Evolutionary conservation across 345 rosid species (phyloP).

Genomic region (Erysimum cheiranthoides): DNA sequence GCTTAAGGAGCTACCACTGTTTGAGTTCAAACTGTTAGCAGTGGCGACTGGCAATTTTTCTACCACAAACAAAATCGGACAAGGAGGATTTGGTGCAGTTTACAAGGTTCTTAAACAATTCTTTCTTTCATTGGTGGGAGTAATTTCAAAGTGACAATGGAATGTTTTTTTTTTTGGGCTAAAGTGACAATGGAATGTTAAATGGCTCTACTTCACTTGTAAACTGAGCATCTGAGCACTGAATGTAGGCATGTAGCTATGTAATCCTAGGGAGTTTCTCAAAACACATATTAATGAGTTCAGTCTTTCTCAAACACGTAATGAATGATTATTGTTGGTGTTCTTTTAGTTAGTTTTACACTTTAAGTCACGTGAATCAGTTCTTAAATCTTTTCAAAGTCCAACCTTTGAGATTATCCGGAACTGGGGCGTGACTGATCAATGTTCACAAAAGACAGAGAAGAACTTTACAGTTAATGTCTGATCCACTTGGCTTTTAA

Average conservation of each 20-base stretch:
- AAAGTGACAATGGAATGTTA: slow-evolving; percentile 1
- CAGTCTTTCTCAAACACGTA: neutral
- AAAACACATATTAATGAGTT: too few species aligned
- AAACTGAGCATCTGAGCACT: neutral
- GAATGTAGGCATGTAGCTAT: neutral
- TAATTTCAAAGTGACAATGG: neutral
- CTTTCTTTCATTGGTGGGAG: neutral
- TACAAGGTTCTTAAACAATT: slow-evolving; percentile 33
- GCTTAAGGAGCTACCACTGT: slow-evolving; percentile 43
- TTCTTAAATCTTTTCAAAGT: slow-evolving; percentile 2
- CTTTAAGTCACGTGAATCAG: slow-evolving; percentile 40
- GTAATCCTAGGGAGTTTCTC: neutral
- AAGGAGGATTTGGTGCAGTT: slow-evolving; percentile 57
- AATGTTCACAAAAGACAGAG: slow-evolving; percentile 7
- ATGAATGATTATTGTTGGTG: slow-evolving; percentile 14
- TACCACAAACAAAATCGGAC: slow-evolving; percentile 46
- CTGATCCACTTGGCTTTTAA: slow-evolving; percentile 31
- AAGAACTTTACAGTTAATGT: slow-evolving; percentile 29
- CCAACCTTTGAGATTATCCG: slow-evolving; percentile 11
- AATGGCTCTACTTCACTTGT: neutral
- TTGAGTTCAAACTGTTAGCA: slow-evolving; percentile 49
- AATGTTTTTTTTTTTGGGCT: too few species aligned
- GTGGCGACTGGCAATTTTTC: slow-evolving; percentile 48
- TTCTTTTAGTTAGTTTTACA: slow-evolving; percentile 12
- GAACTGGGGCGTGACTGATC: slow-evolving; percentile 20